Conservation (phyloP, 1,284 basidiomycete species). For the Ustilago trichophora region DNA sequence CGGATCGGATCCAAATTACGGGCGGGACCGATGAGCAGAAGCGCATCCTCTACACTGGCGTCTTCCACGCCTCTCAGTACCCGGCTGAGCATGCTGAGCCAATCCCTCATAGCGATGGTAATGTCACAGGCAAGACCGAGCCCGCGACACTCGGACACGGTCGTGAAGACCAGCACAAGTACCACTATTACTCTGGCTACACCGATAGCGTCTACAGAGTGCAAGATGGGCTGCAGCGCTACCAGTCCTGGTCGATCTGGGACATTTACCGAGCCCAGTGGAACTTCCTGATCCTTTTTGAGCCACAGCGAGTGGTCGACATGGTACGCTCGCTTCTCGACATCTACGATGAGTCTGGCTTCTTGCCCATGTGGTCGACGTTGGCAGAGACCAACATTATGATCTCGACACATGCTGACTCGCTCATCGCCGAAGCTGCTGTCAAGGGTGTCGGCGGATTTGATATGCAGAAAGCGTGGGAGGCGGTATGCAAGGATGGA, state of each 20-base stretch:
- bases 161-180: conserved; percentile 11
- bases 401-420: conserved; percentile 81
- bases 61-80: conserved; percentile 71
- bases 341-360: conserved; percentile 79
- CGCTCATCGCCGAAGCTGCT: conserved; percentile 80
- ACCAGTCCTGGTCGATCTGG: conserved; percentile 86
- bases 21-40: conserved; percentile 72
- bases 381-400: conserved; percentile 80
- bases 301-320: conserved; percentile 77
- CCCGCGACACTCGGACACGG: background rate
- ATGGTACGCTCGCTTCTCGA: conserved; percentile 84
- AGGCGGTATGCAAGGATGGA: conserved; percentile 80
- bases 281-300: conserved; percentile 80
- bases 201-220: conserved; percentile 72
- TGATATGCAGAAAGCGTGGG: conserved; percentile 75
- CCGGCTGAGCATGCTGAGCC: conserved; percentile 79
- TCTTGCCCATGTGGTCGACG: conserved; percentile 91
- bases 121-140: background rate
- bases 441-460: conserved; percentile 74
- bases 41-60: conserved; percentile 70
- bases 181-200: conserved; percentile 79
- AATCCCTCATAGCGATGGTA: conserved; percentile 55
- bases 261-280: conserved; percentile 82
- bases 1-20: conserved; percentile 74
- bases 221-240: conserved; percentile 72